Conservation (phyloP, 768 basidiomycete genomes). For the Boletus sp. region DNA sequence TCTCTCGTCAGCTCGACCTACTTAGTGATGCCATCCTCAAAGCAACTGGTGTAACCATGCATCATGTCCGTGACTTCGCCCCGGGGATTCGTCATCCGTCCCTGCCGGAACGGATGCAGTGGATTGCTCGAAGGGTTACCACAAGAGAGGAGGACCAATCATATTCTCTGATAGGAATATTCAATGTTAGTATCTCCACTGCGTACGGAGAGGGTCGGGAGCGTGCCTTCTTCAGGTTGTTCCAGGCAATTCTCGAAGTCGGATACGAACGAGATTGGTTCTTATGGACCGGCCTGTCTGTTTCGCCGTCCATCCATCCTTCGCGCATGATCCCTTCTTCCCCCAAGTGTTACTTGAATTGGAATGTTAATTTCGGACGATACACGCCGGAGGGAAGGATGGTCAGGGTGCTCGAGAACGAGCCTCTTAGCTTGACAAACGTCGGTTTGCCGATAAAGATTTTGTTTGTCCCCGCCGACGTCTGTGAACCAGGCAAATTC, state of each 20-base stretch:
- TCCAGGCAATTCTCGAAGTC: neutral
- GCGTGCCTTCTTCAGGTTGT: conserved; percentile 13
- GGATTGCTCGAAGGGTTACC: conserved; percentile 15
- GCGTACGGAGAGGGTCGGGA: conserved; percentile 13
- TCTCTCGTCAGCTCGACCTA: neutral
- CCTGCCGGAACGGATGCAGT: conserved; percentile 1
- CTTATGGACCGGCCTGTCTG: neutral
- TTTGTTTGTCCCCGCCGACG: neutral
- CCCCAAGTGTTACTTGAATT: neutral
- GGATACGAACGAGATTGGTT: neutral
- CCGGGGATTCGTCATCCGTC: neutral
- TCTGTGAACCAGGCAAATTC: neutral
- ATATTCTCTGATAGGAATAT: conserved; percentile 15
- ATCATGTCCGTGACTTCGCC: neutral
- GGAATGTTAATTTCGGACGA: neutral
- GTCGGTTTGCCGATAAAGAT: neutral
- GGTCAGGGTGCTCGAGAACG: neutral
- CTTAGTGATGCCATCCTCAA: neutral
- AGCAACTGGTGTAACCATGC: neutral
- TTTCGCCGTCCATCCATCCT: neutral
- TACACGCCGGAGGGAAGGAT: neutral
- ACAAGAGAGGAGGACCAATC: conserved; percentile 14
- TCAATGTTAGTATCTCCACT: conserved; percentile 8
- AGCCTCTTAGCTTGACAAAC: neutral
- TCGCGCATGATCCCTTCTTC: conserved; percentile 1